Percentiles rank a stretch among this genome's conserved stretches.
phyloP scores from a whole-genome alignment of 129 eudicot species.

The Helianthus tuberosus region DNA sequence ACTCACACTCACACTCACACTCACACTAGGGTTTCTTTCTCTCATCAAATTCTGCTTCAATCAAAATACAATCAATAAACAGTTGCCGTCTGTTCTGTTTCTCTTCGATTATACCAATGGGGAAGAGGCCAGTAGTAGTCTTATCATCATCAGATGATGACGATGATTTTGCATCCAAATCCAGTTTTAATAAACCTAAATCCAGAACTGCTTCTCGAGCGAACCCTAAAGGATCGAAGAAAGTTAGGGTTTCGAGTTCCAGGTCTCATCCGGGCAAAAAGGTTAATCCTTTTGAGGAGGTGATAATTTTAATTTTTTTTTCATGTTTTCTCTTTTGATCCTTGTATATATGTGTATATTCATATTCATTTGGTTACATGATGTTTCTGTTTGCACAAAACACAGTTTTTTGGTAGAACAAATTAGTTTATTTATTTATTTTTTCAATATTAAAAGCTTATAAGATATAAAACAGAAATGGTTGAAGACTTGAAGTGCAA shows the following conservation, averaged over 20 bases:
- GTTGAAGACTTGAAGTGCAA: too few relatives aligned
- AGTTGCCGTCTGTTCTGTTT: not conserved
- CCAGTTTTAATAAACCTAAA: conserved; percentile 31
- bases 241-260: conserved; percentile 45
- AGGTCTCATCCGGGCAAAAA: conserved; percentile 35
- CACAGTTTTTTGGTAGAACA: too few relatives aligned
- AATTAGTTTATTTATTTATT: too few relatives aligned
- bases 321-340: not conserved
- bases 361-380: conserved; percentile 1
- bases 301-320: not conserved
- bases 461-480: too few relatives aligned
- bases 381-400: not conserved
- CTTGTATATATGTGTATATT: not conserved
- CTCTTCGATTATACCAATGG: conserved; percentile 33
- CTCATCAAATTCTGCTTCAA: not conserved
- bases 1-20: too few relatives aligned
- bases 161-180: conserved; percentile 22
- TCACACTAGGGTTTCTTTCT: conserved; percentile 5
- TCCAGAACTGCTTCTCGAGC: conserved; percentile 41
- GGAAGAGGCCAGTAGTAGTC: conserved; percentile 47
- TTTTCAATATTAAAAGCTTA: too few relatives aligned
- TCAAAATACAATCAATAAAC: not conserved
- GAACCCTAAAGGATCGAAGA: conserved; percentile 56
- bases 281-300: conserved; percentile 41
- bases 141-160: conserved; percentile 55